Percentiles rank a stretch among this genome's conserved stretches.
phyloP scores from a whole-genome alignment of 2,329 filamentous ascomycete genomes.

The Hypoxylon sp. region DNA sequence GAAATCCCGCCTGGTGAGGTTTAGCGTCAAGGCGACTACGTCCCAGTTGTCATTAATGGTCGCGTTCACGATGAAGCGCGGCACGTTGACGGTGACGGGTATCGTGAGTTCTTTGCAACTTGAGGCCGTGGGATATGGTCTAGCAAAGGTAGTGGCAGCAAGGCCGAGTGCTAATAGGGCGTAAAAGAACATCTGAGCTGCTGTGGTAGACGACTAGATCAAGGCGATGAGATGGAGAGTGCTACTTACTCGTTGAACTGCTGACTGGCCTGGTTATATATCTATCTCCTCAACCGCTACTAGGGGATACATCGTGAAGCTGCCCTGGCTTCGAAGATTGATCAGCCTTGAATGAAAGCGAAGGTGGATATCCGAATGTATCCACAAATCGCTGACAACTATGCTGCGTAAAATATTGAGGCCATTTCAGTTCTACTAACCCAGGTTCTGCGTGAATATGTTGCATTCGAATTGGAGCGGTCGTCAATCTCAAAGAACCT shows the following conservation, averaged over 20 bases:
- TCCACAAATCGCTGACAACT: constrained; percentile 31
- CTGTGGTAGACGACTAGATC: not conserved
- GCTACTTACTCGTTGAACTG: constrained; percentile 6
- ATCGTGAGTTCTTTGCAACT: constrained; percentile 49
- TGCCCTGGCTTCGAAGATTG: not conserved
- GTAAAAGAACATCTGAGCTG: constrained; percentile 34
- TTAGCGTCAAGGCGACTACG: constrained; percentile 50
- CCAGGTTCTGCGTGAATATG: not conserved
- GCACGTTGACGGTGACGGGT: constrained; percentile 50
- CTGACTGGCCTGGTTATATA: constrained; percentile 23
- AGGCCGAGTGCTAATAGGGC: constrained; percentile 26
- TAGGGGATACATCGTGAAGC: not conserved
- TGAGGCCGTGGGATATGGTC: constrained; percentile 26
- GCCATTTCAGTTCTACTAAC: constrained; percentile 5
- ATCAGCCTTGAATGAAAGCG: constrained; percentile 14
- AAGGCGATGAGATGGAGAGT: constrained; percentile 12
- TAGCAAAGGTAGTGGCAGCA: constrained; percentile 18
- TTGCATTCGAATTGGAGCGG: not conserved
- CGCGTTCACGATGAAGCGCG: constrained; percentile 49
- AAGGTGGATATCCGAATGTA: constrained; percentile 28
- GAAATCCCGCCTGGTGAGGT: constrained; percentile 51
- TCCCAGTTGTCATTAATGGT: constrained; percentile 53
- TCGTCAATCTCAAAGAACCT: constrained; percentile 20
- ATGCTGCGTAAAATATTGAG: constrained; percentile 19
- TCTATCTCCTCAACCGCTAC: not conserved